Conservation (phyloP, 345 rosid species). For the thale cress (Arabidopsis thaliana) region TAIR10.1 NC_003076.8:22929501-22930000, state of each 20-base stretch:
- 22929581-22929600: background rate
- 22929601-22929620: slow-evolving; percentile 52
- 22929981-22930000: background rate
- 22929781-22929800: slow-evolving; percentile 54
- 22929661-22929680: background rate
- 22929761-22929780: slow-evolving; percentile 37
- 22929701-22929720: slow-evolving; percentile 1
- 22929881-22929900: background rate
- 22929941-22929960: background rate
- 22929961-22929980: background rate
- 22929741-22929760: slow-evolving; percentile 49
- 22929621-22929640: slow-evolving; percentile 60
- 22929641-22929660: background rate
- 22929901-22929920: background rate
- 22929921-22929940: background rate
- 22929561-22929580: background rate
- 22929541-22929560: too few species aligned
- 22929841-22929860: too few species aligned
- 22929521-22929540: background rate
- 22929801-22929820: slow-evolving; percentile 51
- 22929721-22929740: slow-evolving; percentile 3
- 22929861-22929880: background rate
- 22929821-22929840: too few species aligned
- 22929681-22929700: slow-evolving; percentile 22
- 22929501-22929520: background rate